These are phyloP conservation scores for Paecilomyces sp. DNA, from an alignment of 2,329 filamentous ascomycete genomes.

Conservation along the genomic window DNA sequence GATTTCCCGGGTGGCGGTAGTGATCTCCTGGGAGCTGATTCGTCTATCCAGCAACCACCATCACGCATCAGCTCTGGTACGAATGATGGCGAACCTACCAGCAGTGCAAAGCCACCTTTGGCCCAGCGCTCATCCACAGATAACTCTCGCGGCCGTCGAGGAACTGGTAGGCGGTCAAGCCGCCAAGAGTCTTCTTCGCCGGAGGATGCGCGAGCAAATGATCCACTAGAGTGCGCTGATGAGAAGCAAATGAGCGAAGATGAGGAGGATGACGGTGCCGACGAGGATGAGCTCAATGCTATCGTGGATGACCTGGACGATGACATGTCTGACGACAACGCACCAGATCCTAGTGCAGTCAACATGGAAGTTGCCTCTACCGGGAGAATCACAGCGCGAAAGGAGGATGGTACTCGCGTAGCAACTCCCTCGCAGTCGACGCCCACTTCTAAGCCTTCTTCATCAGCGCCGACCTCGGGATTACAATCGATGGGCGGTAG, in stretches of 20 bases:
- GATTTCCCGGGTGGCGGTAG: slow-evolving; percentile 33
- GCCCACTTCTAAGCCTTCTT: slow-evolving; percentile 38
- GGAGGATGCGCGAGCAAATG: slow-evolving; percentile 56
- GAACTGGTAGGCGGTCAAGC: slow-evolving; percentile 53
- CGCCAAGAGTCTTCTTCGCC: slow-evolving; percentile 52
- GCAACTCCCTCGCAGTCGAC: slow-evolving; percentile 66
- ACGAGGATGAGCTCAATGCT: slow-evolving; percentile 65
- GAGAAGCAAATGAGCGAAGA: slow-evolving; percentile 75
- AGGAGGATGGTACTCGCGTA: slow-evolving; percentile 84
- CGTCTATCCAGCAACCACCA: slow-evolving; percentile 11
- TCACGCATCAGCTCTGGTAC: slow-evolving; percentile 12
- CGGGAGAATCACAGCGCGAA: slow-evolving; percentile 82
- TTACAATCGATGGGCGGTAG: slow-evolving; percentile 17
- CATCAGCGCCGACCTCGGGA: slow-evolving; percentile 18
- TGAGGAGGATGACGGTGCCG: slow-evolving; percentile 50
- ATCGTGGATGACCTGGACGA: slow-evolving; percentile 89
- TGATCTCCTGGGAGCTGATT: slow-evolving; percentile 26
- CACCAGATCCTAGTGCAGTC: slow-evolving; percentile 77
- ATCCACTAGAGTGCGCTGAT: slow-evolving; percentile 84
- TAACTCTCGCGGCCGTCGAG: slow-evolving; percentile 31
- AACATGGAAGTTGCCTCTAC: slow-evolving; percentile 83
- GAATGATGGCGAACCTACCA: slow-evolving; percentile 8
- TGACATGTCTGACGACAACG: slow-evolving; percentile 66
- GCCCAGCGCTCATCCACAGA: slow-evolving; percentile 29
- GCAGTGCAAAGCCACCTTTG: slow-evolving; percentile 36